A percentile compares a stretch with the other conserved stretches of the same genome.
phyloP scores from a whole-genome alignment of 2,329 filamentous ascomycete genomes.

The Orbilia ellipsospora region DNA sequence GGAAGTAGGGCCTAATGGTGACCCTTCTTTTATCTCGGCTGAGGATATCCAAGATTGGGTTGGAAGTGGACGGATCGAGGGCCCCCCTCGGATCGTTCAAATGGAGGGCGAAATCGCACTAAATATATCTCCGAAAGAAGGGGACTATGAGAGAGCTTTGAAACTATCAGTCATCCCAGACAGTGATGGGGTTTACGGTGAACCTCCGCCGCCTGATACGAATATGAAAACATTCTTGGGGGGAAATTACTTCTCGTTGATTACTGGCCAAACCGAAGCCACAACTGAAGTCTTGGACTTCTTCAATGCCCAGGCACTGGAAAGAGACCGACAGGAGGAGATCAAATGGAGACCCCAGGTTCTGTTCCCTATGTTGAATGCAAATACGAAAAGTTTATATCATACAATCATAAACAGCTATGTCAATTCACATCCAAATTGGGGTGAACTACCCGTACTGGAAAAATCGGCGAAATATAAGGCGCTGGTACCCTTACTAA shows the following conservation, averaged over 20 bases:
- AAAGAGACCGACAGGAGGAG: neutral
- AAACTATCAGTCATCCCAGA: conserved; percentile 4
- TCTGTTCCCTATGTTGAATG: neutral
- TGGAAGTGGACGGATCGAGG: neutral
- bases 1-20: conserved; percentile 1
- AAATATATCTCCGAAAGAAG: conserved; percentile 1
- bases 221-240: neutral
- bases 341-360: neutral
- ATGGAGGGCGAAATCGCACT: neutral
- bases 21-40: neutral
- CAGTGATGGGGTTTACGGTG: neutral
- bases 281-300: neutral
- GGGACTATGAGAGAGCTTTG: conserved; percentile 3
- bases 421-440: neutral
- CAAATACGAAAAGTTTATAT: neutral
- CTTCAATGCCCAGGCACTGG: neutral
- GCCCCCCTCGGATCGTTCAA: neutral
- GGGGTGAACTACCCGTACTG: neutral
- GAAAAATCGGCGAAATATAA: too few relatives aligned
- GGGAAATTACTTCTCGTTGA: neutral
- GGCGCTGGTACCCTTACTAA: too few relatives aligned
- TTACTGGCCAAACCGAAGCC: neutral
- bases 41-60: neutral
- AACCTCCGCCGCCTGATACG: neutral
- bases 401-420: neutral